phyloP scores from a whole-genome alignment of 2,329 filamentous ascomycete genomes.

The Xylariomycetidae sp. region DNA sequence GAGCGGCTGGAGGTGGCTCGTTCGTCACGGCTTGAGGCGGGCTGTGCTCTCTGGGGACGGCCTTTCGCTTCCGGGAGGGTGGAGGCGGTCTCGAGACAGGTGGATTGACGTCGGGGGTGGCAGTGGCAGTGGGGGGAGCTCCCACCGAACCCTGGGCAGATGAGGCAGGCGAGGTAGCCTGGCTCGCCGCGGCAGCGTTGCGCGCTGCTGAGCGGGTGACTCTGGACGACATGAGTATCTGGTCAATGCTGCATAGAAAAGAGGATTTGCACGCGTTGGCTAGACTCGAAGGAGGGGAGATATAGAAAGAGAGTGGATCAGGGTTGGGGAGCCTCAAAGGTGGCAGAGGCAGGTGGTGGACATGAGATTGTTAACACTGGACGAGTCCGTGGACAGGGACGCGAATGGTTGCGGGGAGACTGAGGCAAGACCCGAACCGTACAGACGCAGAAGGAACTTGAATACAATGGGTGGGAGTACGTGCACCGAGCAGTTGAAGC shows the following conservation, averaged over 20 bases:
- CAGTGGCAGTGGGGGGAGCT: constrained; percentile 36
- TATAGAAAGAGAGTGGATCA: too few relatives aligned
- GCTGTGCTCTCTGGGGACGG: constrained; percentile 43
- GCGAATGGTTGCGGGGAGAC: too few relatives aligned
- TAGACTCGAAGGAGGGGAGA: constrained; percentile 8
- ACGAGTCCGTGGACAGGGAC: too few relatives aligned
- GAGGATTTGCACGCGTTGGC: constrained; percentile 7
- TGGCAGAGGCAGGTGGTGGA: too few relatives aligned
- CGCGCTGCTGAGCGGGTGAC: constrained; percentile 92
- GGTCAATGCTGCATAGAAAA: constrained; percentile 15
- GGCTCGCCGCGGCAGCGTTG: constrained; percentile 76
- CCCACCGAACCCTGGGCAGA: constrained; percentile 34
- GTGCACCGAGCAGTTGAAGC: too few relatives aligned
- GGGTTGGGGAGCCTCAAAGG: too few relatives aligned
- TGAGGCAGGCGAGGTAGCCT: constrained; percentile 40
- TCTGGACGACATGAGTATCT: constrained; percentile 87
- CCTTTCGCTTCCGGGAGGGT: constrained; percentile 69
- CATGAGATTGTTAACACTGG: too few relatives aligned
- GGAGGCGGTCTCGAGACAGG: constrained; percentile 35
- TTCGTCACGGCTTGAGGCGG: constrained; percentile 27
- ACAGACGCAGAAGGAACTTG: too few relatives aligned
- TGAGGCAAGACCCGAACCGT: too few relatives aligned
- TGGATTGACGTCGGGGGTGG: constrained; percentile 31
- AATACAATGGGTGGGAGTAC: too few relatives aligned
- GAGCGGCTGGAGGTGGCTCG: constrained; percentile 35